Evolutionary conservation across 2,329 filamentous ascomycete genomes (phyloP), one percentile per base, ranked within the genome.

Genomic region (Claviceps spartinae): DNA sequence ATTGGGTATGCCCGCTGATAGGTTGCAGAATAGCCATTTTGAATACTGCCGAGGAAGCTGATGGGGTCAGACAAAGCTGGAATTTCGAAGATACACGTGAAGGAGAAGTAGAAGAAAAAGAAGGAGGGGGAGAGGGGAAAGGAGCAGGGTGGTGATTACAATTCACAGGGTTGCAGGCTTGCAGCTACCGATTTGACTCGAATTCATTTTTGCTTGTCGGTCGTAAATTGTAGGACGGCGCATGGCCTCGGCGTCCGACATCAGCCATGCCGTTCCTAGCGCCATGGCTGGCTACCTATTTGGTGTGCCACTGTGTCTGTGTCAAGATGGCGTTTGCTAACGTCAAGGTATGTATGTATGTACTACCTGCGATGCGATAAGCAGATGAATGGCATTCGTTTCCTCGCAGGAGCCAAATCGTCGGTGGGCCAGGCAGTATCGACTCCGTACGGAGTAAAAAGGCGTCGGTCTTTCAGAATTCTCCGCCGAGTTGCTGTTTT

Each of bases 1-100:
- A 7, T 37, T 50, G 41, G 40, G 52, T 49, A 24, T 57, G 59
- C 13, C 48, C 47, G 36, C 36, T 38, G 5, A 3, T n/a, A n/a
- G 47, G 45, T 26, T 49, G 41, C 14, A 22, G 44, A 22, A 46
- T 38, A 9, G 52, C 42, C 52, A 54, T 52, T 49, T 51, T 53
- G 38, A 51, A 22, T 51, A 22, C 37, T 46, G 45, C 22, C 11
- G 5, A 40, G 42, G 7, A 26, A 16, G 36, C 26, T 24, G 11
- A 36, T 36, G 43, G 11, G n/a, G 26, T 30, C 26, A 30, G 26
- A 30, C 26, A 3, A 30, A 30, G 26, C 26, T 11, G 13, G 13
- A 36, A 47, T 30, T 30, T 30, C 8, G 9, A 47, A 6, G 42
- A 26, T 43, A 20, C 2, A 16, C 16, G 16, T n/a, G 14, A 30